These are phyloP conservation scores for Bretziella fagacearum DNA, from an alignment of 2,329 filamentous ascomycete genomes.

Conservation along the genomic window DNA sequence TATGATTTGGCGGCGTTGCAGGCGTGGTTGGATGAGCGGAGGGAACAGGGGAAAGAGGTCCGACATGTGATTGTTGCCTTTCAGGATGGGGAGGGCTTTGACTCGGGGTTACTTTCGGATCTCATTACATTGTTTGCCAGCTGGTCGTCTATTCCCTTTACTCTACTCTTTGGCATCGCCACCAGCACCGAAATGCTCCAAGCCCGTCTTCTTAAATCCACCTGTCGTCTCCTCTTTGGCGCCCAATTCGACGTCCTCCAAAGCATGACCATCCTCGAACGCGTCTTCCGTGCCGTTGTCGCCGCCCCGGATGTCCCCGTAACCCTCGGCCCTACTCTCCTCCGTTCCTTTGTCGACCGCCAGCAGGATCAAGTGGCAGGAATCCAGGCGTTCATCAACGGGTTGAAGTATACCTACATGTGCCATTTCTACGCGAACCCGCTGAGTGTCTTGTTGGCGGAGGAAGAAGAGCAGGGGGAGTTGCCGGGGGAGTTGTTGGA, in stretches of 20 bases:
- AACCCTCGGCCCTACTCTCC: conserved; percentile 45
- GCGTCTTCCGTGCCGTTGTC: conserved; percentile 50
- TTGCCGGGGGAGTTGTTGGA: conserved; percentile 47
- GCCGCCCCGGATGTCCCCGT: conserved; percentile 39
- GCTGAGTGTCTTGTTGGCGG: conserved; percentile 43
- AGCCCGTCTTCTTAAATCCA: conserved; percentile 51
- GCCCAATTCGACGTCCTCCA: conserved; percentile 64
- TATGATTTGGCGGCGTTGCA: conserved; percentile 62
- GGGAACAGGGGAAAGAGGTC: conserved; percentile 20
- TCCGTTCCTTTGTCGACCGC: conserved; percentile 48
- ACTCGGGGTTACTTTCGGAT: conserved; percentile 53
- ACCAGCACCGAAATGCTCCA: conserved; percentile 69
- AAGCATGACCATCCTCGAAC: conserved; percentile 53
- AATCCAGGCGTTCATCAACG: conserved; percentile 53
- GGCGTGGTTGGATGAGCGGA: conserved; percentile 35
- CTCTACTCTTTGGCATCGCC: conserved; percentile 61
- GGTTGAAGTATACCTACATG: conserved; percentile 71
- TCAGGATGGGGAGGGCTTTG: conserved; percentile 71
- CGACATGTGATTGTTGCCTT: conserved; percentile 53
- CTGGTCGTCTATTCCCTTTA: conserved; percentile 63
- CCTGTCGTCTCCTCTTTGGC: conserved; percentile 50
- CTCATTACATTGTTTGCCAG: conserved; percentile 46
- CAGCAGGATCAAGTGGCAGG: conserved; percentile 65
- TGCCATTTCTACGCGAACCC: conserved; percentile 70
- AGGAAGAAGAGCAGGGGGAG: conserved; percentile 18